A percentile compares a stretch with the other conserved stretches of the same genome.
phyloP scores from a whole-genome alignment of 2,329 filamentous ascomycete genomes.

The Teratosphaeria viscida region DNA sequence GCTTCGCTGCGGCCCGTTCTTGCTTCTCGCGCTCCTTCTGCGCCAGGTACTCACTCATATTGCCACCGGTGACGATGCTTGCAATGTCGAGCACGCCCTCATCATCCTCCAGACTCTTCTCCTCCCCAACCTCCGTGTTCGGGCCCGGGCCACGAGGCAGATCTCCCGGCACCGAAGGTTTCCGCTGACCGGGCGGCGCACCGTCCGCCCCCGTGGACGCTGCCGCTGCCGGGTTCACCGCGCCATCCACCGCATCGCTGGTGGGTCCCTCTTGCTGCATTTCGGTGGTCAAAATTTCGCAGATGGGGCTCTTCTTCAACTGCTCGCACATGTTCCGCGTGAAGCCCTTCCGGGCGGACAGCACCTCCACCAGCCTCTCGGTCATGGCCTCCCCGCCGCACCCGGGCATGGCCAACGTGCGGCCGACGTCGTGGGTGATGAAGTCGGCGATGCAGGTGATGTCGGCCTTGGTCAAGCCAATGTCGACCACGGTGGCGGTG shows the following conservation, averaged over 20 bases:
- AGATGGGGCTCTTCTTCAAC: conserved; percentile 52
- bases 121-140: conserved; percentile 45
- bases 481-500: conserved; percentile 77
- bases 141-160: conserved; percentile 44
- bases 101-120: conserved; percentile 42
- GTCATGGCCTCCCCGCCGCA: conserved; percentile 89
- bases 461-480: conserved; percentile 86
- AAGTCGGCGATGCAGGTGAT: conserved; percentile 84
- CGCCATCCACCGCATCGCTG: conserved; percentile 28
- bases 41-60: conserved; percentile 67
- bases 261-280: conserved; percentile 39
- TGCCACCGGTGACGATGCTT: conserved; percentile 68
- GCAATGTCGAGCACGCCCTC: conserved; percentile 76
- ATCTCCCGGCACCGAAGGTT: conserved; percentile 32
- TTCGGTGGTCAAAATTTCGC: conserved; percentile 49
- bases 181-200: conserved; percentile 32
- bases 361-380: conserved; percentile 54
- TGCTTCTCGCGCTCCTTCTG: conserved; percentile 74
- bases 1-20: conserved; percentile 48
- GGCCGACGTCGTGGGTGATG: conserved; percentile 57
- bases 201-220: conserved; percentile 45
- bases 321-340: conserved; percentile 55
- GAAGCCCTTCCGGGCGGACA: conserved; percentile 46
- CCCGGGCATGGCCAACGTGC: conserved; percentile 49
- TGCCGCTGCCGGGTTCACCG: conserved; percentile 44